These are phyloP conservation scores for Tulasnella sp. DNA, from an alignment of 768 basidiomycete genomes.

Conservation along the genomic window DNA sequence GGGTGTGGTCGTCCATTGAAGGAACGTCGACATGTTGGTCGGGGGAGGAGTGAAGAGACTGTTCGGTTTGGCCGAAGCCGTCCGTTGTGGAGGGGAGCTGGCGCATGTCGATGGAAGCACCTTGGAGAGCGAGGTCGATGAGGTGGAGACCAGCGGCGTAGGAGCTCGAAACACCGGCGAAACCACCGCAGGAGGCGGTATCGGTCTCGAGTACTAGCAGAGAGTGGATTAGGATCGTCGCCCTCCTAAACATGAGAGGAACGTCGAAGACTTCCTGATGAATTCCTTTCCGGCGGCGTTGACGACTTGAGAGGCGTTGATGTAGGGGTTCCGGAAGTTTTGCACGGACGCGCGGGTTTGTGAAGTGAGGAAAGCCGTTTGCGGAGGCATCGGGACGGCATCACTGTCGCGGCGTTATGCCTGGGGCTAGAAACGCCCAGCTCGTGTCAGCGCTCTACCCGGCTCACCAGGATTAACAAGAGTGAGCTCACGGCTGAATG, in stretches of 20 bases:
- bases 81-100: conserved; percentile 50
- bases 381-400: not conserved
- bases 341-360: conserved; percentile 23
- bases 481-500: conserved; percentile 16
- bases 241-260: not conserved
- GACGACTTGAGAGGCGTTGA: conserved; percentile 20
- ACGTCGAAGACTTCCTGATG: not conserved
- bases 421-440: not conserved
- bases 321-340: conserved; percentile 27
- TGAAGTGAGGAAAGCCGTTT: conserved; percentile 21
- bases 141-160: conserved; percentile 67
- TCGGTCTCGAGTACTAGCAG: conserved; percentile 49
- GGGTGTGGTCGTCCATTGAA: conserved; percentile 74
- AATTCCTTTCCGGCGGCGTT: not conserved
- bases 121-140: conserved; percentile 60
- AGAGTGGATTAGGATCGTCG: conserved; percentile 31
- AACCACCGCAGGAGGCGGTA: conserved; percentile 57
- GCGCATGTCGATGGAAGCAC: conserved; percentile 57
- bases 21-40: conserved; percentile 57
- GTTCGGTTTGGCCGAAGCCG: conserved; percentile 50
- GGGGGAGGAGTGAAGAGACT: conserved; percentile 58
- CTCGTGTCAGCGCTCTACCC: not conserved
- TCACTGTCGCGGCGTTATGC: conserved; percentile 1
- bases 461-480: not conserved
- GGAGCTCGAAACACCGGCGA: conserved; percentile 59